Evolutionary conservation across 2,329 filamentous ascomycete species (phyloP).

Genomic region (Penicillium sp.): DNA sequence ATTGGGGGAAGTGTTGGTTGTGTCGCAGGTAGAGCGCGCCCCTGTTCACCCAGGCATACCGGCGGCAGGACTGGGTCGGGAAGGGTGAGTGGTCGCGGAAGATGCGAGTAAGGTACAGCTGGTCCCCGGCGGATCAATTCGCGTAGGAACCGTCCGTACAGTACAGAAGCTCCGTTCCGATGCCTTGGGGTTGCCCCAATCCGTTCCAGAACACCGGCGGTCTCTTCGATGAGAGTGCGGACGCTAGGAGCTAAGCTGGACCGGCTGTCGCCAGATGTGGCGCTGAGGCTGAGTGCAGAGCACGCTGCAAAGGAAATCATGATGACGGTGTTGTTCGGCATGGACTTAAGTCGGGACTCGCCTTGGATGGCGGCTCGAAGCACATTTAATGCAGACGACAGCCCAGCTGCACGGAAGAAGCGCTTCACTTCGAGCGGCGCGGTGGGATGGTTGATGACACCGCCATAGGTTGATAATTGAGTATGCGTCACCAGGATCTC

Average conservation of each 20-base stretch:
- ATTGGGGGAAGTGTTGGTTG: slow-evolving; percentile 30
- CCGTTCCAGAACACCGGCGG: slow-evolving; percentile 65
- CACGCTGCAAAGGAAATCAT: slow-evolving; percentile 75
- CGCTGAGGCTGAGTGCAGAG: slow-evolving; percentile 64
- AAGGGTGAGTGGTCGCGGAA: slow-evolving; percentile 9
- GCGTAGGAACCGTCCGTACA: slow-evolving; percentile 57
- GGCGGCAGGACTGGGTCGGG: slow-evolving; percentile 15
- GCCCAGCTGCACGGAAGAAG: slow-evolving; percentile 68
- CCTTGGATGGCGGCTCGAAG: slow-evolving; percentile 71
- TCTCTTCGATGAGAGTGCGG: slow-evolving; percentile 64
- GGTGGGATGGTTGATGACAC: slow-evolving; percentile 71
- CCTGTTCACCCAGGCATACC: slow-evolving; percentile 17
- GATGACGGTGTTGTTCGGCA: slow-evolving; percentile 75
- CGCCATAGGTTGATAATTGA: slow-evolving; percentile 69
- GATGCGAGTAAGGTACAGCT: slow-evolving; percentile 18
- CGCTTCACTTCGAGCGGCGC: slow-evolving; percentile 67
- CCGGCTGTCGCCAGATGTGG: slow-evolving; percentile 54
- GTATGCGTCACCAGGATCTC: slow-evolving; percentile 73
- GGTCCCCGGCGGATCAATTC: slow-evolving; percentile 46
- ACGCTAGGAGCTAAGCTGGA: slow-evolving; percentile 63
- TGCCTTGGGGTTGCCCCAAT: slow-evolving; percentile 65
- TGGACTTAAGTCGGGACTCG: slow-evolving; percentile 65
- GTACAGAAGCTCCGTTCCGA: slow-evolving; percentile 62
- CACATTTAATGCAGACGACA: slow-evolving; percentile 71
- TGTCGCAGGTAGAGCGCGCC: slow-evolving; percentile 21